Percentiles rank a stretch among this genome's conserved stretches.
phyloP scores from a whole-genome alignment of 2,329 filamentous ascomycete genomes.

The Elsinoe necatrix region DNA sequence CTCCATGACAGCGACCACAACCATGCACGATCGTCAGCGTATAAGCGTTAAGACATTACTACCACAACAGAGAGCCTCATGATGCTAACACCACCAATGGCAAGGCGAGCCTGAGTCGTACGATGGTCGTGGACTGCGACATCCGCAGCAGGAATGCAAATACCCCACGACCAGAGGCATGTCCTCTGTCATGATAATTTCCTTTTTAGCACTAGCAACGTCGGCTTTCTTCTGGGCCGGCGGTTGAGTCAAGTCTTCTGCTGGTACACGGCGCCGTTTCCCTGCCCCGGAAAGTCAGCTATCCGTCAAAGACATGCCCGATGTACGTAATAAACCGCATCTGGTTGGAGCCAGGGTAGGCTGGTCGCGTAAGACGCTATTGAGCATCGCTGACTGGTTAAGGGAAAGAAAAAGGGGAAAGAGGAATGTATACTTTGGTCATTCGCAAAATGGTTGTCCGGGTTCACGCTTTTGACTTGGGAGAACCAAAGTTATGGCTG shows the following conservation, averaged over 20 bases:
- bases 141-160: not conserved
- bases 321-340: not conserved
- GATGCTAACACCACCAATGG: not conserved
- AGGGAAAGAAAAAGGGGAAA: not conserved
- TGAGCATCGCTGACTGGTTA: not conserved
- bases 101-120: not conserved
- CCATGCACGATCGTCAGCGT: not conserved
- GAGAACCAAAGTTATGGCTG: not conserved
- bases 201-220: not conserved
- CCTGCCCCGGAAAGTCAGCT: not conserved
- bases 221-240: not conserved
- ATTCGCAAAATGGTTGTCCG: not conserved
- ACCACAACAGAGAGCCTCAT: not conserved
- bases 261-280: not conserved
- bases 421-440: not conserved
- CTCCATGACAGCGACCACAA: not conserved
- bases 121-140: constrained; percentile 4
- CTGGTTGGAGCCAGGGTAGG: not conserved
- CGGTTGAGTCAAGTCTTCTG: not conserved
- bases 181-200: not conserved
- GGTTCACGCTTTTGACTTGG: not conserved
- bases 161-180: not conserved
- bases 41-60: not conserved
- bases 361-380: not conserved
- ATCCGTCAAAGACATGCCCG: not conserved